Evolutionary conservation across 73 alveolate genomes (phyloP), one percentile per base, ranked within the genome.

Genomic region (Paramecium biaurelia): DNA sequence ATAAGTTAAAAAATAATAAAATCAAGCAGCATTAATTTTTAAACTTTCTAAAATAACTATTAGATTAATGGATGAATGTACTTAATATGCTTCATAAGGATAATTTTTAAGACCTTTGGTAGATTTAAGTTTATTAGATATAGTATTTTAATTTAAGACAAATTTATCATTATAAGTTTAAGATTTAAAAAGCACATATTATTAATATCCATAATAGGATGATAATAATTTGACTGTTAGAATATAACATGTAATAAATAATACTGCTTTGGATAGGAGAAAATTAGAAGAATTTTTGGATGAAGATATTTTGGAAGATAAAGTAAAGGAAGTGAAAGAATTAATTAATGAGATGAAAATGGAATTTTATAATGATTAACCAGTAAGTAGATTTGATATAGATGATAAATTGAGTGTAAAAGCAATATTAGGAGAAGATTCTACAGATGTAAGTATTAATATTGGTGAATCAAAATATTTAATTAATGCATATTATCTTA

Each of bases 31-130:
- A 2, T 32, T 63, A 12, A 63, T 63, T 3, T 63, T 63, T 11
- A 63, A 63, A 26, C 45, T 63, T 4, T 63, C 84, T 9, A 63
- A 32, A 18, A 63, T 63, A 2, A 63, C 84, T 5, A 63, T 63
- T 2, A 63, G 84, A 63, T 9, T 63, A 12, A 63, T 63, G 84
- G 84, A 63, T 63, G 84, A 63, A 63, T 63, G 84, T 26, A 63
- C 26, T 63, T 26, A 11, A 24, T 63, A 26, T 63, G 47, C 84
- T 4, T 32, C 41, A 30, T 30, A 23, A 12, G 84, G 84, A 1
- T 30, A 63, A 63, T 63, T 63, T 32, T 10, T 12, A 1, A 21
- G 84, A 63, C 45, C 84, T 26, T 32, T 63, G 6, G 26, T 63
- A 4, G 84, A 63, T 63, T 26, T 63, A 32, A 63, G 84, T 63